Base-by-base conservation (phyloP, 805 yeast genomes). In the Candida nitratophila region DNA sequence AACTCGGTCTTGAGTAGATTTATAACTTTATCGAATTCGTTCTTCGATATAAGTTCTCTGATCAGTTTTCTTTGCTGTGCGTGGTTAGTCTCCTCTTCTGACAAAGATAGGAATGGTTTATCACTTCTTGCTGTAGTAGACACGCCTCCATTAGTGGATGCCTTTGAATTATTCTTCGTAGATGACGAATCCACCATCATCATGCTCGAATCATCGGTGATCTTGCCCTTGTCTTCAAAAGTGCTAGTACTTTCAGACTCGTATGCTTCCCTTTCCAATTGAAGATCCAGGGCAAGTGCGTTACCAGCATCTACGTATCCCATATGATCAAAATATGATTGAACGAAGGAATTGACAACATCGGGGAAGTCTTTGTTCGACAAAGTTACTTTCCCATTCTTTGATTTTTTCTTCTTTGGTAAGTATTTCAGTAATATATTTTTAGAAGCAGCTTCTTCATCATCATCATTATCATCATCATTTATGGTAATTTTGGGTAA, bases 281-380 rank as follows among this genome's bases (percentile, higher is more conserved):
- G 49, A 27, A 74, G 51, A 49, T 81, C 87, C 32, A 64, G 57
- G 20, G 68, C 60, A 46, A 83, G 75, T 0, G 79, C 74, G 45
- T 66, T 66, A 2, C 78, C 74, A 3, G 79, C 73, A 44, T 77
- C 77, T 27, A 69, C 66, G 51, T 70, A 74, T 3, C 88, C 88
- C 43, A 72, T 70, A 53, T 79, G 77, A n/a, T 71, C 66, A 33
- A 83, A 70, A 55, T 80, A 81, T 14, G 70, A 61, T n/a, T 65
- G 49, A 4, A 74, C 66, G 35, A 73, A 59, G 20, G 60, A 51
- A 37, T 64, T 63, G 40, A 70, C 54, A 9, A 62, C 41, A 12
- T 39, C 44, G 15, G 59, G 55, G 4, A 59, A 46, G 27, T 59
- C 60, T 44, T 55, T 30, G 38, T 45, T 43, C 24, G 39, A 27